Base-by-base conservation (phyloP, 192 early-diverging fungal genomes). In the Chytriomyces sp. region DNA sequence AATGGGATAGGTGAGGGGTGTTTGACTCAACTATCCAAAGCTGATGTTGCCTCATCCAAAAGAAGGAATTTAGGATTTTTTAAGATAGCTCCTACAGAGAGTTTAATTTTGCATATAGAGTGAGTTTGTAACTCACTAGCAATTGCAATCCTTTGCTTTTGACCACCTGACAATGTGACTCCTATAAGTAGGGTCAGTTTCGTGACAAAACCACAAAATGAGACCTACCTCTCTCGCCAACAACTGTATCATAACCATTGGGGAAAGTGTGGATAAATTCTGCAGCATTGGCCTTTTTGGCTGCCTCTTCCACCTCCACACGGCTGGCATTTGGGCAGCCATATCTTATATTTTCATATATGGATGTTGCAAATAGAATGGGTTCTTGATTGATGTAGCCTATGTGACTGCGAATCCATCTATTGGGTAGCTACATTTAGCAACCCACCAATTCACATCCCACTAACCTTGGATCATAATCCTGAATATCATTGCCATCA, bases 161-260 rank as follows among this genome's bases (percentile, higher is more conserved):
- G 90, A 0, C 90, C 89, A 12, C 91, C 90, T 2, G 88, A 86
- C 0, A 92, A 72, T 6, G 82, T 86, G 17, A 83, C 84, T 3
- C 89, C 90, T n/a, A n/a, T n/a, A n/a, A n/a, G n/a, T n/a, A n/a
- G n/a, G n/a, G n/a, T n/a, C n/a, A n/a, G n/a, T n/a, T n/a, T n/a
- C n/a, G n/a, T n/a, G n/a, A n/a, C n/a, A n/a, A n/a, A n/a, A n/a
- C n/a, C n/a, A n/a, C n/a, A n/a, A n/a, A n/a, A n/a, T n/a, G n/a
- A n/a, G n/a, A n/a, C n/a, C n/a, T n/a, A n/a, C n/a, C n/a, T 26
- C 86, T 77, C 63, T 92, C 95, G 62, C 94, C 94, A 28, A 95
- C 91, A 38, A 80, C 75, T 10, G 93, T 95, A 49, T 90, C 87
- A 64, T 91, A 92, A 19, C 88, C 89, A n/a, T 93, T 74, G 6